These are phyloP conservation scores for Pyropia haitanensis DNA, from an alignment of 23 red algal species.

Conservation along the genomic window DNA sequence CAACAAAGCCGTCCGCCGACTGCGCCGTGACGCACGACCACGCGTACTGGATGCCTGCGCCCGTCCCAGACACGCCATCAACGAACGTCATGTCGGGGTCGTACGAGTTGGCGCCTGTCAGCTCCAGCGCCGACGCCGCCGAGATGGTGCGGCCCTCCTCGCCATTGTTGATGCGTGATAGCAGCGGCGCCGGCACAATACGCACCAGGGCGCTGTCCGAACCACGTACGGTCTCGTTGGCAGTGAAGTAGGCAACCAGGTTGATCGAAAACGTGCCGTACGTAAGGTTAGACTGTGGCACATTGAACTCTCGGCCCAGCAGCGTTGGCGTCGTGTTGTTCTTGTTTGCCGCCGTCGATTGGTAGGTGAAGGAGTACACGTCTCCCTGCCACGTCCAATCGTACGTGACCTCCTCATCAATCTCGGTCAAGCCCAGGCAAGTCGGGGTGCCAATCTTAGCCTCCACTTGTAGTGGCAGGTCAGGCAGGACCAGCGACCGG, in stretches of 20 bases:
- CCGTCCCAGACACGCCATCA: neutral
- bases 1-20: too few relatives aligned
- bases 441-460: too few relatives aligned
- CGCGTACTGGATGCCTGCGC: slow-evolving; percentile 18
- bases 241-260: slow-evolving; percentile 30
- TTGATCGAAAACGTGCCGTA: slow-evolving; percentile 35
- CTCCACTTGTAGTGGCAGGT: too few relatives aligned
- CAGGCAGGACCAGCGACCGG: too few relatives aligned
- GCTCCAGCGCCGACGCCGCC: slow-evolving; percentile 5
- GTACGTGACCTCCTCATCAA: slow-evolving; percentile 31
- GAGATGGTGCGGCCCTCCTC: slow-evolving; percentile 16
- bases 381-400: slow-evolving; percentile 26
- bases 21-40: slow-evolving; percentile 23
- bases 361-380: slow-evolving; percentile 20
- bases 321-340: slow-evolving; percentile 32
- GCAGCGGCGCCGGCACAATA: slow-evolving; percentile 26
- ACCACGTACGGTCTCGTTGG: slow-evolving; percentile 20
- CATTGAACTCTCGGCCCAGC: slow-evolving; percentile 43
- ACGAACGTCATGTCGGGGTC: slow-evolving; percentile 26
- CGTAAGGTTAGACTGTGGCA: slow-evolving; percentile 25
- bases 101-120: slow-evolving; percentile 15
- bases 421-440: too few relatives aligned
- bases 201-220: slow-evolving; percentile 19
- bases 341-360: slow-evolving; percentile 15
- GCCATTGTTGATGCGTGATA: slow-evolving; percentile 38